Base-by-base conservation (phyloP, 331 rosid species). In the Acacia concinna region DNA sequence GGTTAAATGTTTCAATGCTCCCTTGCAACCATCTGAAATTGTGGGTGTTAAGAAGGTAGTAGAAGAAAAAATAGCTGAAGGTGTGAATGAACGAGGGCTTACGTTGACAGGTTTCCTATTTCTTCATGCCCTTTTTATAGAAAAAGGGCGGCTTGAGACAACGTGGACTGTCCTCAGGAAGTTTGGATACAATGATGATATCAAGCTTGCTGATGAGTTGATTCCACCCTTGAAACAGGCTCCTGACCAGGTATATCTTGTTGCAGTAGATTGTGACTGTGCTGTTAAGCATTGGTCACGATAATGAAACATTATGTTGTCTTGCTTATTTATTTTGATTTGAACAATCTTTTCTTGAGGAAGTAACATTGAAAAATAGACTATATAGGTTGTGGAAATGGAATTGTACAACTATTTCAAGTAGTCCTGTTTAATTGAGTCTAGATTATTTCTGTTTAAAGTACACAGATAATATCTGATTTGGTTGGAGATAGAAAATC, bases 1-100 rank as follows among this genome's bases (percentile, higher is more conserved):
- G 97, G 99, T 93, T 81, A 91, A 86, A 91, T 95, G 98, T 89
- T 93, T 95, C 88, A 95, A 90, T 76, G 99, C 98, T 74, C 99
- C 99, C 62, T 81, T 95, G 80, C 99, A 95, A 83, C 96, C 97
- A 75, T 88, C 99, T 66, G 99, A 95, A 87, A 93, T 95, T 77
- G 89, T 90, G 78, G 97, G 91, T 65, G 98, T 95, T 69, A 93
- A 95, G 90, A 91, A 93, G 84, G 99, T 88, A 77, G 99, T 95
- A 51, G 96, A 90, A 93, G 98, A 95, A 77, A 91, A 95, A 78
- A 81, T 95, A 75, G 78, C 97, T 7, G 99, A 93, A 87, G 99
- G 99, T 82, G 97, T 95, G 89, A 91, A 95, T 79, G 97, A 95
- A 49, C 93, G 89, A 3, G 99, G 99, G 38, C 96, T 95, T 80